phyloP scores from a whole-genome alignment of 2,329 filamentous ascomycete genomes.

The Venturia oleaginea region DNA sequence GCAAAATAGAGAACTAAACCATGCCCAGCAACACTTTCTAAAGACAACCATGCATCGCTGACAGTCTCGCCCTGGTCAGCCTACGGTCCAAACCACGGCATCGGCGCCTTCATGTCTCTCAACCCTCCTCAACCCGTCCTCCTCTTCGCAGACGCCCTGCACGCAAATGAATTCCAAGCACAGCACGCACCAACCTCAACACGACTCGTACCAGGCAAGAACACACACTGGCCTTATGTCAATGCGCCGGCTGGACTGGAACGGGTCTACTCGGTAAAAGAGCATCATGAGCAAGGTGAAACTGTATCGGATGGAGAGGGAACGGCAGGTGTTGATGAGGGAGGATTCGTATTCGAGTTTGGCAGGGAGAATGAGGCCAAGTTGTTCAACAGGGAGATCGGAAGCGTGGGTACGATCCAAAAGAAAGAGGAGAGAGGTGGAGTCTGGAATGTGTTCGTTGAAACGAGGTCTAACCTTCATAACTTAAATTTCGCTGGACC shows the following conservation, averaged over 20 bases:
- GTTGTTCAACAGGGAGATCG: not conserved
- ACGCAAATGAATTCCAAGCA: not conserved
- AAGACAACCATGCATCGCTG: not conserved
- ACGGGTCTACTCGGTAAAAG: not conserved
- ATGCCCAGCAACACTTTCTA: not conserved
- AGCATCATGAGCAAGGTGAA: constrained; percentile 5
- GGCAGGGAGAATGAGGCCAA: not conserved
- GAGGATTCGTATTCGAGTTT: not conserved
- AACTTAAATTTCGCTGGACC: too few species aligned
- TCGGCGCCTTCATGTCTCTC: not conserved
- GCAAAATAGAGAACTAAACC: not conserved
- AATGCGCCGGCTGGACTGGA: not conserved
- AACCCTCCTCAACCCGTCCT: not conserved
- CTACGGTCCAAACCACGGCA: not conserved
- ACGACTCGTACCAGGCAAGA: not conserved
- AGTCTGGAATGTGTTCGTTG: not conserved
- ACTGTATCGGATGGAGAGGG: not conserved
- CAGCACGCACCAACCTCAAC: not conserved
- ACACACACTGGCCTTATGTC: not conserved
- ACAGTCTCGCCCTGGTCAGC: not conserved
- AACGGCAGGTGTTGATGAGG: not conserved
- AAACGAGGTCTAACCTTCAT: too few species aligned
- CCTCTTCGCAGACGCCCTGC: not conserved
- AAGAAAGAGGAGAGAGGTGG: not conserved
- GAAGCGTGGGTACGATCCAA: not conserved